Conservation (phyloP, 805 yeast genomes). For the Yarrowia sp. region DNA sequence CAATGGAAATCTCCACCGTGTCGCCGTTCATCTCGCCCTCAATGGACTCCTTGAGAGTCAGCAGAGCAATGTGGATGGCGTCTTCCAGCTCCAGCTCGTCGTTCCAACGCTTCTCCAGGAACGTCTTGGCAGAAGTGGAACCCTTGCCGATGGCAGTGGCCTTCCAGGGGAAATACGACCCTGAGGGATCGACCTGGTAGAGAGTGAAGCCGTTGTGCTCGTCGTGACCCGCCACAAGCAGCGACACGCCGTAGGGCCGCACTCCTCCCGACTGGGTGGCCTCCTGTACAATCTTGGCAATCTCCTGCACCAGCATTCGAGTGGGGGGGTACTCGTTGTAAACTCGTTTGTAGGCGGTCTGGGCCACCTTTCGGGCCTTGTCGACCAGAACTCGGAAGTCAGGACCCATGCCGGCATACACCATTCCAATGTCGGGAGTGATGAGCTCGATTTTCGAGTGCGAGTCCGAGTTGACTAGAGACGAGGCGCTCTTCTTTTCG, state of each 20-base stretch:
- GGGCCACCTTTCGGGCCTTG: conserved; percentile 89
- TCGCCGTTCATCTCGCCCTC: conserved; percentile 98
- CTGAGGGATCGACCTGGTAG: conserved; percentile 97
- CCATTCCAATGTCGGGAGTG: conserved; percentile 95
- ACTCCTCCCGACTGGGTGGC: conserved; percentile 99
- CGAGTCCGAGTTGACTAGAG: conserved; percentile 69
- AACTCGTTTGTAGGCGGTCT: conserved; percentile 84
- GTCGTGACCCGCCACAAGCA: conserved; percentile 92
- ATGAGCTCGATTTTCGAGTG: conserved; percentile 73
- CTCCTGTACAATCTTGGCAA: conserved; percentile 96
- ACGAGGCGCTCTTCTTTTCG: conserved; percentile 82
- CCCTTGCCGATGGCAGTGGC: conserved; percentile 99
- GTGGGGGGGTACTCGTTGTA: conserved; percentile 98
- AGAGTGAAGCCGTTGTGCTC: conserved; percentile 70
- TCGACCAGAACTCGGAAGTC: conserved; percentile 94
- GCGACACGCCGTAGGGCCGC: conserved; percentile 96
- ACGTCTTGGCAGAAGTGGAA: conserved; percentile 93
- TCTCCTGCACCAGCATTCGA: conserved; percentile 84
- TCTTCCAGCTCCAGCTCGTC: conserved; percentile 96
- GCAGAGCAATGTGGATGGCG: conserved; percentile 92
- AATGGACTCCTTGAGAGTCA: conserved; percentile 91
- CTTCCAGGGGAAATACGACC: conserved; percentile 98
- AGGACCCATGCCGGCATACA: conserved; percentile 98
- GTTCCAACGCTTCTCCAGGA: conserved; percentile 96
- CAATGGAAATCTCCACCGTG: conserved; percentile 85